Conservation (phyloP, 352 stramenopile species). For the Phytophthora megakarya region DNA sequence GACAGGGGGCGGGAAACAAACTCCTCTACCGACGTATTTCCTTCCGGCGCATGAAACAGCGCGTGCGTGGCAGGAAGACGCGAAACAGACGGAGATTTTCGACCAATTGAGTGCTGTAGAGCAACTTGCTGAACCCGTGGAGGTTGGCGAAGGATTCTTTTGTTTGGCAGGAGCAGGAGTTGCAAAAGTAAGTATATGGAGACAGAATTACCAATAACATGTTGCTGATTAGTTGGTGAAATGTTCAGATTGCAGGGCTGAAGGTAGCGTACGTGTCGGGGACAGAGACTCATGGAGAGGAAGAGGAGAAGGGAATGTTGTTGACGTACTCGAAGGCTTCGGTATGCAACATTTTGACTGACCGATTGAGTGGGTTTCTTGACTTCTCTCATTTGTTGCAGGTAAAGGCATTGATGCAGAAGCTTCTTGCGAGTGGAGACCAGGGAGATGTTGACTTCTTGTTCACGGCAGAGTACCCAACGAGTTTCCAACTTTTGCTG, state of each 20-base stretch:
- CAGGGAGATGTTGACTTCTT: constrained; percentile 65
- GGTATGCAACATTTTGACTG: constrained; percentile 6
- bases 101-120: constrained; percentile 40
- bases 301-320: constrained; percentile 36
- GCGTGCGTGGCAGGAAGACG: constrained; percentile 31
- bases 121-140: constrained; percentile 24
- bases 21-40: constrained; percentile 71
- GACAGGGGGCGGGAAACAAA: constrained; percentile 31
- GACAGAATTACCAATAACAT: neutral
- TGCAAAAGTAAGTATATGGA: constrained; percentile 32
- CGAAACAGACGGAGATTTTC: constrained; percentile 42
- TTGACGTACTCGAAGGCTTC: constrained; percentile 41
- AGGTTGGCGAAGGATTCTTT: constrained; percentile 59
- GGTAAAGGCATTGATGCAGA: constrained; percentile 24
- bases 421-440: constrained; percentile 24
- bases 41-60: constrained; percentile 42
- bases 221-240: constrained; percentile 4
- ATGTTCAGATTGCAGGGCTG: constrained; percentile 43
- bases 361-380: neutral
- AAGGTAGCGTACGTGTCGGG: constrained; percentile 51
- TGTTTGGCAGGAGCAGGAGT: constrained; percentile 53
- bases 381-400: constrained; percentile 5
- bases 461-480: constrained; percentile 57
- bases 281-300: constrained; percentile 23
- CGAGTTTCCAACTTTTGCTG: constrained; percentile 58